Evolutionary conservation across 1,139 yeast genomes (phyloP), one percentile per base, ranked within the genome.

Genomic region (Hyphopichia wangnamkhiaoensis): DNA sequence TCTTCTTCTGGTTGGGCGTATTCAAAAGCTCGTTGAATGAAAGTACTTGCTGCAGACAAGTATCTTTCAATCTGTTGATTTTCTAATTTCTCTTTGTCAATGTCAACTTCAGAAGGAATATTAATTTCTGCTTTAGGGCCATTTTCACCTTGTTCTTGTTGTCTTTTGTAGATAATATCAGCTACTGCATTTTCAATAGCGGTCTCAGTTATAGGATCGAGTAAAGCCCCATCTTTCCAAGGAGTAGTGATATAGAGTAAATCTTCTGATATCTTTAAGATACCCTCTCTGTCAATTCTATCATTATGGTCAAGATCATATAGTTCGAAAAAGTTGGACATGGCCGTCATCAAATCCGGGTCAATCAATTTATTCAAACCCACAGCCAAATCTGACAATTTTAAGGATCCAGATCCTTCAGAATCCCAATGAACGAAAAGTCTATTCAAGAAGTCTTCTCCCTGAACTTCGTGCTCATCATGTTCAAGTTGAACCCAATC

Each of bases 21-120:
- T 53, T 91, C 96, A 60, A 90, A 90, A 0, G 95, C 89, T 39
- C 96, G 70, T 58, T 88, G 90, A 40, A 93, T 79, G 51, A 93
- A 93, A 18, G 79, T 81, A 45, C 96, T 86, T 3, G 96, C 95
- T 0, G 96, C 94, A 1, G 89, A 77, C 25, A 93, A 68, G 53
- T 90, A 93, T 45, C 96, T 69, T 46, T 87, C 94, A 12, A 83
- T 67, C 59, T 90, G 97, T 52, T 79, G 84, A 38, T 76, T 76
- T 49, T 79, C 82, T 48, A 87, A 76, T 43, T 73, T 74, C 37
- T 80, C 82, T 50, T 75, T 78, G 52, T 84, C 86, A 34, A 83
- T 76, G 24, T 74, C 69, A 9, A 84, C 76, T 44, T 80, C 82
- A 2, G 74, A 58, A 1, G 91, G 90, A 2, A 82, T 50, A 9